Conservation (phyloP, 305 asterid genomes). For the Plantago coronopus region DNA sequence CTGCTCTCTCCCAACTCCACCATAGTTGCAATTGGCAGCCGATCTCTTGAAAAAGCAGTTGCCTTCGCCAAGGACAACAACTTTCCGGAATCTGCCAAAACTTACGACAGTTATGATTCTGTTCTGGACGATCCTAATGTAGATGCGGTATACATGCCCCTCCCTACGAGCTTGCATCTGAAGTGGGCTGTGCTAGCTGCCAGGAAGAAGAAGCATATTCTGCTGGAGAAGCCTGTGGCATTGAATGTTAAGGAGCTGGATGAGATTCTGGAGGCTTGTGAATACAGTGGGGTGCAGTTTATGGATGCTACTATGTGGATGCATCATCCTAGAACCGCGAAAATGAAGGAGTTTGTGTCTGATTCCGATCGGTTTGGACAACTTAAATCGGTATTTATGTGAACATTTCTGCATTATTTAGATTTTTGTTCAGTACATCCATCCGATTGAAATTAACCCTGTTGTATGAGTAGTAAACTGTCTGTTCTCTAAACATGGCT, state of each 20-base stretch:
- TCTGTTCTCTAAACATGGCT: no score
- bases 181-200: slow-evolving; percentile 44
- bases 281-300: slow-evolving; percentile 41
- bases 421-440: no score
- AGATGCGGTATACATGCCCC: slow-evolving; percentile 41
- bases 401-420: no score
- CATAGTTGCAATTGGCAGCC: slow-evolving; percentile 45
- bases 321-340: slow-evolving; percentile 44
- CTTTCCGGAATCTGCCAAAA: slow-evolving; percentile 32
- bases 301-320: slow-evolving; percentile 54
- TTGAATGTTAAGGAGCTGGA: slow-evolving; percentile 35
- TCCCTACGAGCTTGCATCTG: slow-evolving; percentile 40
- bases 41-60: slow-evolving; percentile 36
- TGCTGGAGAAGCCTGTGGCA: slow-evolving; percentile 49
- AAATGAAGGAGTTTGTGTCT: slow-evolving; percentile 32
- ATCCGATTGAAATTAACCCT: no score
- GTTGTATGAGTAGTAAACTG: no score
- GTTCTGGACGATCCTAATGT: slow-evolving; percentile 37
- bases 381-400: slow-evolving; percentile 36
- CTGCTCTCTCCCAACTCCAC: slow-evolving; percentile 41
- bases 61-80: slow-evolving; percentile 32
- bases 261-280: slow-evolving; percentile 37
- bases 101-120: slow-evolving; percentile 36
- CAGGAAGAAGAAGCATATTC: slow-evolving; percentile 35
- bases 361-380: slow-evolving; percentile 31